Base-by-base conservation (phyloP, 306 rosid species). In the Myrica gale region DNA sequence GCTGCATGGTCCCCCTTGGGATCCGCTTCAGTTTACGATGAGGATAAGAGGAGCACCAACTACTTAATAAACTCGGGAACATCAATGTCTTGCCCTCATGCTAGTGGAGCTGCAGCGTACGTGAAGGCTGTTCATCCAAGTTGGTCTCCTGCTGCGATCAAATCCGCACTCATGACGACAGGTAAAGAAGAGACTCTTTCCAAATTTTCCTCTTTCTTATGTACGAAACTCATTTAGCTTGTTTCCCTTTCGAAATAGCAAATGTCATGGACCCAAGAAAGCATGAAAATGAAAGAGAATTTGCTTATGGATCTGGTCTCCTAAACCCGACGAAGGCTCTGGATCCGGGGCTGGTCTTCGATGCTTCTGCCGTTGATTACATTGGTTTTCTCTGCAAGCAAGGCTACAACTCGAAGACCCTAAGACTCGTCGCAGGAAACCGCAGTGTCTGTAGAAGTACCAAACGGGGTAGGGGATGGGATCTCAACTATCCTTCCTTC, bases 91-190 rank as follows among this genome's bases (percentile, higher is more conserved):
- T 78, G 80, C 39, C 82, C 87, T 26, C 84, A 78, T 20, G 80
- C 71, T 15, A 78, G 78, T 13, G 77, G 72, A 43, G 84, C 54
- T 5, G 82, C 87, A 19, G 74, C 81, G 48, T 65, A 68, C n/a
- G 87, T 78, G 37, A 81, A 83, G 79, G 74, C 84, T 48, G 42
- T 60, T 46, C 78, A 78, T 45, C 89, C 84, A 10, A 51, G 0
- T 0, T 82, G 85, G 88, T 80, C 87, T 68, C 80, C 85, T 9
- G 77, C 80, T 3, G 85, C 87, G 6, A 82, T 87, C n/a, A 82
- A 78, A 37, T 84, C 88, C 5, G 82, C 85, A 66, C 85, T 82
- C 37, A 78, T 51, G 81, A 82, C 84, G 42, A 82, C 85, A 11
- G 75, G 81, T 72, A 71, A 15, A 37, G 48, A 43, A 58, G 26